Evolutionary conservation across 768 basidiomycete genomes (phyloP).

Genomic region (Pleurotus pulmonarius): DNA sequence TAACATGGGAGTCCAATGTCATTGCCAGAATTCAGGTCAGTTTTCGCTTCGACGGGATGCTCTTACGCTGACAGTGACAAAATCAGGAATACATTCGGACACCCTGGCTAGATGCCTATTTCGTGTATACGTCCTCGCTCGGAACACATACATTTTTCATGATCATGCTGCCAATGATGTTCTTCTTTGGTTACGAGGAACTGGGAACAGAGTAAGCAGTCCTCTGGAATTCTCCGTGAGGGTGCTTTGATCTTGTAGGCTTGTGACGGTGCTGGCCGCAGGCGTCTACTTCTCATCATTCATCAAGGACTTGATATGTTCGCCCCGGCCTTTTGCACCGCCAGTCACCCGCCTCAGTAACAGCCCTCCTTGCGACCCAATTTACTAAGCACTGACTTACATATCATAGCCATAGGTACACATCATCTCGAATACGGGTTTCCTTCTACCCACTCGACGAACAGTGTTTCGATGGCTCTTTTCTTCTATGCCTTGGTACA

Average conservation of each 20-base stretch:
- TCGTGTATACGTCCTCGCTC: constrained; percentile 76
- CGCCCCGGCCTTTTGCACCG: constrained; percentile 86
- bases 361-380: not conserved
- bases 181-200: constrained; percentile 80
- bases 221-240: not conserved
- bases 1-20: constrained; percentile 56
- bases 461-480: constrained; percentile 84
- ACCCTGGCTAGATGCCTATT: constrained; percentile 74
- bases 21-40: constrained; percentile 68
- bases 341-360: constrained; percentile 87
- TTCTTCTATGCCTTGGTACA: constrained; percentile 65
- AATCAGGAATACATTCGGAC: constrained; percentile 51
- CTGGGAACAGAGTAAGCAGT: constrained; percentile 67
- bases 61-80: not conserved
- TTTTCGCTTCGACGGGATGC: not conserved
- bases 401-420: constrained; percentile 56
- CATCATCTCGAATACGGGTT: constrained; percentile 94
- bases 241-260: constrained; percentile 29
- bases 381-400: not conserved
- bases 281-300: constrained; percentile 89
- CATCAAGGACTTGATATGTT: constrained; percentile 85
- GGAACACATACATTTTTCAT: constrained; percentile 94
- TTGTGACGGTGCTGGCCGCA: constrained; percentile 65
- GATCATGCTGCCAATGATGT: constrained; percentile 79
- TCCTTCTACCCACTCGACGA: constrained; percentile 93